Evolutionary conservation across 75 land plant species (phyloP).

Genomic region (Selaginella moellendorffii): DNA sequence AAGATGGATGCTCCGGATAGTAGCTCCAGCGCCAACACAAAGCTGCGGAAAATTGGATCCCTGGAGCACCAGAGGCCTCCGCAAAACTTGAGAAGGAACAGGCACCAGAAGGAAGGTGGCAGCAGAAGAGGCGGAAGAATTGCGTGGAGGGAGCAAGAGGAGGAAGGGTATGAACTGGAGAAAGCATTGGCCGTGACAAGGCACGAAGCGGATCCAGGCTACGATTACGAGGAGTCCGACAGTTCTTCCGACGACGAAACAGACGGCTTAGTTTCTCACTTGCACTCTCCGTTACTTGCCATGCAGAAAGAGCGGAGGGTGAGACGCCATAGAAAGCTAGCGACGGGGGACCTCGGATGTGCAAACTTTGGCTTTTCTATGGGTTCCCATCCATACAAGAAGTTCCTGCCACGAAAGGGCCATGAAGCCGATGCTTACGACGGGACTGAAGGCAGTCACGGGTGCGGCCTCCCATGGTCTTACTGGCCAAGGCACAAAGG

Average conservation of each 20-base stretch:
- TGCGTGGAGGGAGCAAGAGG: background rate
- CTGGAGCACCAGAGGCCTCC: no score
- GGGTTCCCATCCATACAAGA: no score
- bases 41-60: background rate
- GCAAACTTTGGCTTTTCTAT: background rate
- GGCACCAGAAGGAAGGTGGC: background rate
- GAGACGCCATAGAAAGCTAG: background rate
- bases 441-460: background rate
- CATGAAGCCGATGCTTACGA: background rate
- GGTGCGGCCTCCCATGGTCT: background rate
- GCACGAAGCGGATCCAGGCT: background rate
- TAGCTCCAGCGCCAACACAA: background rate
- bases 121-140: background rate
- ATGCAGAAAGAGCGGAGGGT: background rate
- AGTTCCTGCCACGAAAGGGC: no score
- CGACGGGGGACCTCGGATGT: no score
- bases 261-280: background rate
- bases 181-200: background rate
- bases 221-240: background rate
- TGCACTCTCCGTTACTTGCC: background rate
- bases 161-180: background rate
- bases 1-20: background rate
- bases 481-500: background rate
- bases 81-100: no score
- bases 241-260: background rate